A percentile compares a stretch with the other conserved stretches of the same genome.
phyloP scores from a whole-genome alignment of 2,329 filamentous ascomycete genomes.

The Paraconiothyrium sp. region DNA sequence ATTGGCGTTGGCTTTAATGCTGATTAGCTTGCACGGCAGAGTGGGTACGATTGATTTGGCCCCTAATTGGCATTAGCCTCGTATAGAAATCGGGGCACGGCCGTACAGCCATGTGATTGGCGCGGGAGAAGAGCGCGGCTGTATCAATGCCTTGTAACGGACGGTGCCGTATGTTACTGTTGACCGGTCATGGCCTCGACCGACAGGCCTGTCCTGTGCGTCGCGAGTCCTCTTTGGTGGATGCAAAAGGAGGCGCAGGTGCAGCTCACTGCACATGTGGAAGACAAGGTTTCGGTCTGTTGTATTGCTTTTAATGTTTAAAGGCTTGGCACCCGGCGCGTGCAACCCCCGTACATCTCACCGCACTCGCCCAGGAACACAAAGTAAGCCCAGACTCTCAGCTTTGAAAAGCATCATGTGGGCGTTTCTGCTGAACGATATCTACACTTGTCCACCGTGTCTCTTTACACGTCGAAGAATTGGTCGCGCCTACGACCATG shows the following conservation, averaged over 20 bases:
- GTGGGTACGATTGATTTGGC: conserved; percentile 3
- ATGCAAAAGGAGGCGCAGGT: not conserved
- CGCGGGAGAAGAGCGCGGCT: not conserved
- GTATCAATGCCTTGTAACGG: not conserved
- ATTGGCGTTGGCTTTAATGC: conserved; percentile 1
- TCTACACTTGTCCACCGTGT: too few species aligned
- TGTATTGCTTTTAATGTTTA: not conserved
- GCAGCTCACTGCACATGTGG: not conserved
- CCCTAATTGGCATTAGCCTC: conserved; percentile 1
- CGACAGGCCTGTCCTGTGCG: not conserved
- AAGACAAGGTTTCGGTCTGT: not conserved
- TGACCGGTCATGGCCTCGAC: not conserved
- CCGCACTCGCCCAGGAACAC: not conserved
- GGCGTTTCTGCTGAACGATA: not conserved
- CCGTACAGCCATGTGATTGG: not conserved
- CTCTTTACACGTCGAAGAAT: too few species aligned
- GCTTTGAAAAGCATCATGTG: not conserved
- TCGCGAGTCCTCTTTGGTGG: not conserved
- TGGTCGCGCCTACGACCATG: too few species aligned
- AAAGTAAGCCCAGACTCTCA: not conserved
- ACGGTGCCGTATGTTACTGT: not conserved
- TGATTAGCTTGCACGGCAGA: conserved; percentile 11
- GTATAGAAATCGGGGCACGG: not conserved
- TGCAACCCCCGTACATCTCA: not conserved
- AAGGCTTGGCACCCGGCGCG: not conserved